A percentile compares a stretch with the other conserved stretches of the same genome.
Conservation (phyloP, 1,284 basidiomycete genomes). For the Thecaphora thlaspeos region DNA sequence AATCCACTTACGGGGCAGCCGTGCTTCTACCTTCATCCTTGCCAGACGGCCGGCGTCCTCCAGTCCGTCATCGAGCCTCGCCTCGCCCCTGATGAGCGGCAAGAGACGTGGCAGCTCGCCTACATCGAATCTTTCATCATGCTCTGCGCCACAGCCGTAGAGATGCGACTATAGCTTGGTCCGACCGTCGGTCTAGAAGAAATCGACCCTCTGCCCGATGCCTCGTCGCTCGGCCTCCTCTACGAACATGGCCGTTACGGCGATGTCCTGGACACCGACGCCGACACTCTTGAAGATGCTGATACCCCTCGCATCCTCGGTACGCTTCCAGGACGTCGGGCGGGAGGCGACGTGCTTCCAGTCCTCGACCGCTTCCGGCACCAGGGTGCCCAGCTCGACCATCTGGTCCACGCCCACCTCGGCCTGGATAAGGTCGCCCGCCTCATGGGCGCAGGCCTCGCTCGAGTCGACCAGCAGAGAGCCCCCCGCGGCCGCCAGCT, state of each 20-base stretch:
- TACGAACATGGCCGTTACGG: slow-evolving; percentile 16
- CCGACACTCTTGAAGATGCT: slow-evolving; percentile 27
- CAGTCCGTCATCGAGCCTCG: not conserved
- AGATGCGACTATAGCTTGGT: slow-evolving; percentile 14
- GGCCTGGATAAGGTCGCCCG: slow-evolving; percentile 18
- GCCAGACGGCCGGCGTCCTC: slow-evolving; percentile 12
- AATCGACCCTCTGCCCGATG: not conserved
- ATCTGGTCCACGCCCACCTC: not conserved
- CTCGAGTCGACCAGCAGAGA: slow-evolving; percentile 13
- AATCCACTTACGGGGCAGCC: slow-evolving; percentile 13
- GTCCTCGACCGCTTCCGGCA: not conserved
- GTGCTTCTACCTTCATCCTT: slow-evolving; percentile 21
- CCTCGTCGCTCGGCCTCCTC: not conserved
- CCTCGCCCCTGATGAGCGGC: too few relatives aligned
- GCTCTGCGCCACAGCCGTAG: slow-evolving; percentile 16
- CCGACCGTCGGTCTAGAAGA: not conserved
- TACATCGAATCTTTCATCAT: slow-evolving; percentile 16
- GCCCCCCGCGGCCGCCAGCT: not conserved
- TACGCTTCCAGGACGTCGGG: slow-evolving; percentile 2
- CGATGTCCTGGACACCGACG: slow-evolving; percentile 24
- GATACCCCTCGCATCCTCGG: not conserved
- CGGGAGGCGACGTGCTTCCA: not conserved
- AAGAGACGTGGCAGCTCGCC: not conserved
- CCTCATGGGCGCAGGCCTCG: slow-evolving; percentile 13
- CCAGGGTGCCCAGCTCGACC: not conserved